A percentile compares a stretch with the other conserved stretches of the same genome.
phyloP scores from a whole-genome alignment of 2,329 filamentous ascomycete species.

The Calonectria ilicicola region DNA sequence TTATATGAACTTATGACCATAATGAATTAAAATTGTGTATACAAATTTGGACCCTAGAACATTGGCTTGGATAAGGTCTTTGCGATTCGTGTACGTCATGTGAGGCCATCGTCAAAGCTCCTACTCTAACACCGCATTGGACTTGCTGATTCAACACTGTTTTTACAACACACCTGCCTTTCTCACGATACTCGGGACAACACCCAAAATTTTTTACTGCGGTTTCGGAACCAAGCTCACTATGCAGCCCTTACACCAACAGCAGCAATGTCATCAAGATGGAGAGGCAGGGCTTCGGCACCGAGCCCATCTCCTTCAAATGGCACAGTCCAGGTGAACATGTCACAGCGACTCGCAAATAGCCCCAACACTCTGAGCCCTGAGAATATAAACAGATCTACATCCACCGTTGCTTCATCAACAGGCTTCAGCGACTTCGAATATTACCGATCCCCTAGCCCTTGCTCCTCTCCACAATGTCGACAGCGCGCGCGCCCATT shows the following conservation, averaged over 20 bases:
- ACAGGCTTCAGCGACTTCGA: neutral
- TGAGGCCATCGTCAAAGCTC: neutral
- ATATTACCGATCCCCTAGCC: neutral
- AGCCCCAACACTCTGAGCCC: neutral
- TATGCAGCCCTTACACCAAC: neutral
- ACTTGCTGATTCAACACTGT: neutral
- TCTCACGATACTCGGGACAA: neutral
- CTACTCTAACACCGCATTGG: neutral
- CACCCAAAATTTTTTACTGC: neutral
- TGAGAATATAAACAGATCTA: neutral
- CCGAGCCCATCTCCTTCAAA: neutral
- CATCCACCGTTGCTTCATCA: neutral
- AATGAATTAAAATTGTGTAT: conserved; percentile 24
- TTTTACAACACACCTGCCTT: neutral
- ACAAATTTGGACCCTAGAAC: neutral
- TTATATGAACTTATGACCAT: conserved; percentile 20
- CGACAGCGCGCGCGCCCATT: neutral
- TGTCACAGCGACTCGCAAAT: neutral
- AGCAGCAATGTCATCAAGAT: neutral
- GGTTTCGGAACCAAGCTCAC: neutral
- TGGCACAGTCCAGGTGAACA: neutral
- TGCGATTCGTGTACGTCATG: neutral
- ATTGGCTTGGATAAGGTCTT: neutral
- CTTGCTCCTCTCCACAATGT: neutral
- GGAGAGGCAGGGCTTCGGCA: neutral